Percentiles rank a stretch among this genome's conserved stretches.
phyloP scores from a whole-genome alignment of 2,329 filamentous ascomycete species.

The Neophaeococcomyces mojaviensis region DNA sequence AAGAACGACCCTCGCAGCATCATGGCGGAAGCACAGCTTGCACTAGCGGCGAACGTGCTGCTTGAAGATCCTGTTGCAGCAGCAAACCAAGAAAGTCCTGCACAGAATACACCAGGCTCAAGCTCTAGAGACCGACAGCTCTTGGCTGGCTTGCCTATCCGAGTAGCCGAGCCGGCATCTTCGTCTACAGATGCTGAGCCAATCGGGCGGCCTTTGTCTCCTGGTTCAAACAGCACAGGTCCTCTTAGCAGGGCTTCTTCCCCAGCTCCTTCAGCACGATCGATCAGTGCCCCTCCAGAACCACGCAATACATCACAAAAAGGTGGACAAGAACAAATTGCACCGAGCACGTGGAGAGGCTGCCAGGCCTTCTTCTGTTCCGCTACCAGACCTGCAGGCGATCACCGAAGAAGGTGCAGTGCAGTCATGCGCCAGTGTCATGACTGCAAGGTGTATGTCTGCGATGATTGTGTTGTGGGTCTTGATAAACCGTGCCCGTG shows the following conservation, averaged over 20 bases:
- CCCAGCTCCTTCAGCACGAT: constrained; percentile 33
- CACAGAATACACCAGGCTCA: neutral
- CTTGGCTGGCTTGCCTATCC: constrained; percentile 7
- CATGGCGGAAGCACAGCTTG: constrained; percentile 8
- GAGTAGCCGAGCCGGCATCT: constrained; percentile 9
- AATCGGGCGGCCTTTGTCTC: constrained; percentile 19
- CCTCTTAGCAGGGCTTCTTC: constrained; percentile 32
- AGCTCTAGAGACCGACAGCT: constrained; percentile 3
- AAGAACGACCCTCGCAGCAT: constrained; percentile 1
- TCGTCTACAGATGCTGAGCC: constrained; percentile 18
- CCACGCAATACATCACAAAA: constrained; percentile 29
- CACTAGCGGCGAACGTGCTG: constrained; percentile 3
- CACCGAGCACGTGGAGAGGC: constrained; percentile 35
- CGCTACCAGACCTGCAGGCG: constrained; percentile 34
- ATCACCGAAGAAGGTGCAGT: constrained; percentile 39
- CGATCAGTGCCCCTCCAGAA: constrained; percentile 34
- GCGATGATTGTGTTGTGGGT: constrained; percentile 35
- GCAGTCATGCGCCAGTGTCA: constrained; percentile 39
- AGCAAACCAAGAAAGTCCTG: constrained; percentile 1
- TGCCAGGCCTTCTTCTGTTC: constrained; percentile 44
- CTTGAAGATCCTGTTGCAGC: constrained; percentile 1
- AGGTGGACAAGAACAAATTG: constrained; percentile 3
- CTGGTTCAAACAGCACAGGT: constrained; percentile 26
- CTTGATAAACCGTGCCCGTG: constrained; percentile 21
- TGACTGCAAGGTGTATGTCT: constrained; percentile 39